Base-by-base conservation (phyloP, 345 rosid species). In the Lepidium africanum region DNA sequence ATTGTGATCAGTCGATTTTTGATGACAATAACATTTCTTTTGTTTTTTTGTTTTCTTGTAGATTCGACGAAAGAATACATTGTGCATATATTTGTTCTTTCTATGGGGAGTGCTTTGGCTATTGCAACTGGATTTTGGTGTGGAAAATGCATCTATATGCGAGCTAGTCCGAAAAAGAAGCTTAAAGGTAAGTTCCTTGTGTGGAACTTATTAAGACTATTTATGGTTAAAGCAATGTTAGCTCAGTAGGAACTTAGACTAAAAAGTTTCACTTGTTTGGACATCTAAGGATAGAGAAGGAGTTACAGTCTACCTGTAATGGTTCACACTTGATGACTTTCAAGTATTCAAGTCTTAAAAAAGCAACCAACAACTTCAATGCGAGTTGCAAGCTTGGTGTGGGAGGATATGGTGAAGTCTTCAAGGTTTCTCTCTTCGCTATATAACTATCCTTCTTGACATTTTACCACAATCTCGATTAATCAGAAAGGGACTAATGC, bases 341-440 rank as follows among this genome's bases (percentile, higher is more conserved):
- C 78, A 80, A 83, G 77, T 60, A 79, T 56, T 74, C 83, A 42
- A 83, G 80, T 42, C 71, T 85, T 46, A 67, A 72, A 54, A 74
- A 15, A 63, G 84, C 90, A 71, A 83, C 87, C 15, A 68, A 72
- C 39, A 70, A 65, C 41, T 85, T 81, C 49, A 48, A 38, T 38
- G 85, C 83, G 60, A 51, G 33, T 51, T 75, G 36, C 64, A 79
- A 67, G 77, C 82, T 85, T 48, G 85, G 87, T 27, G 63, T 73
- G 30, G 87, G 90, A 74, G 90, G 87, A 69, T 85, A 53, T 55
- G 87, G 87, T 48, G 83, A 83, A 81, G 83, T 81, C 50, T 81
- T 76, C 21, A 81, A 81, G 84, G 89, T 81, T 27, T 33, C 10
- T 59, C 16, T 60, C 36, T 47, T n/a, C 35, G 13, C 62, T 49